Conservation (phyloP, 2,329 filamentous ascomycete species). For the Nannizzia gypsea region DNA sequence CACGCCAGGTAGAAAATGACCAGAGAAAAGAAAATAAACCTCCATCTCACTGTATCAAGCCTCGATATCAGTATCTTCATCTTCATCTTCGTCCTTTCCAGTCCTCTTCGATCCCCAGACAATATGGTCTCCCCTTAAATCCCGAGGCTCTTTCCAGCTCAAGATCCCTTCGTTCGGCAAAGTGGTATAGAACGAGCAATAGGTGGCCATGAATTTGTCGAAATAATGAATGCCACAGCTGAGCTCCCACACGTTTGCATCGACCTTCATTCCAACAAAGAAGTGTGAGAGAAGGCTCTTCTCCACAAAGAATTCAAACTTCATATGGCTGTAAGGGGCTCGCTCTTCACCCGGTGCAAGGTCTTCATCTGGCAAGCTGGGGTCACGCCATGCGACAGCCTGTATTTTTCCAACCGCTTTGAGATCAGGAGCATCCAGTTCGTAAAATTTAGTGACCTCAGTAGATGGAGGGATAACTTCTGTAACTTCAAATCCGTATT, state of each 20-base stretch:
- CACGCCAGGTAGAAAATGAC: too few relatives aligned
- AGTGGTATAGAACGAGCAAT: constrained; percentile 52
- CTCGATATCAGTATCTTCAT: constrained; percentile 2
- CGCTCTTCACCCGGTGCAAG: constrained; percentile 24
- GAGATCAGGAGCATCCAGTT: constrained; percentile 32
- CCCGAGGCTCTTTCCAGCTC: constrained; percentile 48
- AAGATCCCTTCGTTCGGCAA: constrained; percentile 59
- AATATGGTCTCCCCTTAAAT: constrained; percentile 14
- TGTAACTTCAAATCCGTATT: constrained; percentile 51
- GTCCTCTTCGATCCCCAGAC: constrained; percentile 10
- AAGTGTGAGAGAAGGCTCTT: constrained; percentile 46
- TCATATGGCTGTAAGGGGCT: constrained; percentile 4
- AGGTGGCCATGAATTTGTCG: constrained; percentile 44
- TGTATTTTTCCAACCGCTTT: constrained; percentile 42
- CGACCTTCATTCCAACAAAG: constrained; percentile 53
- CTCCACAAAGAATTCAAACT: constrained; percentile 56
- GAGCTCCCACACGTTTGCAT: constrained; percentile 44
- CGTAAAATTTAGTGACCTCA: constrained; percentile 39
- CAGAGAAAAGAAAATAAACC: not conserved
- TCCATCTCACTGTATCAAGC: not conserved
- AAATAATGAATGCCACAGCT: constrained; percentile 53
- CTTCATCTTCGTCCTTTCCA: constrained; percentile 7
- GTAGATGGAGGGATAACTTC: constrained; percentile 38
- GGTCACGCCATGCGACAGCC: constrained; percentile 41
- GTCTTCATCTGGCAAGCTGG: constrained; percentile 29